A percentile compares a stretch with the other conserved stretches of the same genome.
Evolutionary conservation across 2,329 filamentous ascomycete genomes (phyloP).

Genomic region (Tolypocladium paradoxum): DNA sequence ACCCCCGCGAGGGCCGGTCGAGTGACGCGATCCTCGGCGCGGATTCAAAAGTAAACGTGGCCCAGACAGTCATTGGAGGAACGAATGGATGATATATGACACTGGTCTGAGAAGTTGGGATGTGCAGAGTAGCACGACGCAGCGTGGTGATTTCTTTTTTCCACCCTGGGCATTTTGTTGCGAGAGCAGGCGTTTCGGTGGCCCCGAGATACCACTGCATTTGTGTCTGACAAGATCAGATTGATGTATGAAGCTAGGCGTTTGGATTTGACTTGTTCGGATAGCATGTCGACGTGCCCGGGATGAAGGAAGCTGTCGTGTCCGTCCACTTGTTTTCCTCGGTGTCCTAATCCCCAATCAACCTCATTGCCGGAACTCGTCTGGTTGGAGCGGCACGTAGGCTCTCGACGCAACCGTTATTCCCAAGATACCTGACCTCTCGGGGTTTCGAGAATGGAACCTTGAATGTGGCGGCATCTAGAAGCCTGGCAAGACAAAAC

Average conservation of each 20-base stretch:
- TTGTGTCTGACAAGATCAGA: not conserved
- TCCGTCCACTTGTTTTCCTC: no score
- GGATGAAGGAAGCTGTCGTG: not conserved
- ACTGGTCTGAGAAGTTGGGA: no score
- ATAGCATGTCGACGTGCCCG: not conserved
- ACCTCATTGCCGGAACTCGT: not conserved
- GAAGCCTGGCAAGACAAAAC: no score
- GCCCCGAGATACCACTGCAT: not conserved
- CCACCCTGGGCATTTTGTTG: not conserved
- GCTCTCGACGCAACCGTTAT: not conserved
- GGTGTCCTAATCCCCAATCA: not conserved
- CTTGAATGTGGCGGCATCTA: not conserved
- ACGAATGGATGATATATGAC: not conserved
- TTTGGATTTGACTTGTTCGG: not conserved
- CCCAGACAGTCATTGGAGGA: not conserved
- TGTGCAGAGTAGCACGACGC: not conserved
- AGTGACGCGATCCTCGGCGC: slow-evolving; percentile 18
- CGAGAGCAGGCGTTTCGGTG: not conserved
- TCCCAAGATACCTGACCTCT: no score
- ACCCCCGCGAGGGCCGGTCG: slow-evolving; percentile 22
- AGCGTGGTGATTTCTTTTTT: not conserved
- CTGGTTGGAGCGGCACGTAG: not conserved
- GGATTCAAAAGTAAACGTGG: slow-evolving; percentile 9
- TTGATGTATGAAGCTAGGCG: not conserved
- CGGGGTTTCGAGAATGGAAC: no score